Evolutionary conservation across 345 rosid species (phyloP).

Genomic region (Citrus reticulata): DNA sequence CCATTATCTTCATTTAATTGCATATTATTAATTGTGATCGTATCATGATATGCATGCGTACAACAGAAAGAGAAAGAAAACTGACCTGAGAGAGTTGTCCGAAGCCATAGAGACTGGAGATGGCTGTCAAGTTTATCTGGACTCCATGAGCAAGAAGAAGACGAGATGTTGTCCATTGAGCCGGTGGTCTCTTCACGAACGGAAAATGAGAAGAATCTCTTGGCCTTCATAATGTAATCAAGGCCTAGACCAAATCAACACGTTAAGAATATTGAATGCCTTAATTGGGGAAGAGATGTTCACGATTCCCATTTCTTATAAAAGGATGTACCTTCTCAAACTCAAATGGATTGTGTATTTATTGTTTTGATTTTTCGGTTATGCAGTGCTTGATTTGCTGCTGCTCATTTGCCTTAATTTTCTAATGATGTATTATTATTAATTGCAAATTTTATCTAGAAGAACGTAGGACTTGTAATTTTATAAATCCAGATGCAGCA

Average conservation of each 20-base stretch:
- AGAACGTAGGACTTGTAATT: neutral
- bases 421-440: neutral
- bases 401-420: neutral
- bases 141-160: constrained; percentile 5
- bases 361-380: neutral
- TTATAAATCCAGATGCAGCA: neutral
- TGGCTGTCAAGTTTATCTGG: neutral
- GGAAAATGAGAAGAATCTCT: neutral
- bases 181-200: neutral
- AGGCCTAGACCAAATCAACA: constrained; percentile 7
- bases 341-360: neutral
- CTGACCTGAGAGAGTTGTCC: constrained; percentile 34
- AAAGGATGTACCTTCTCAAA: neutral
- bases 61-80: neutral
- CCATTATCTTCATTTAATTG: neutral
- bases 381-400: neutral
- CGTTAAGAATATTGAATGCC: constrained; percentile 14
- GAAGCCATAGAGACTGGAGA: constrained; percentile 38
- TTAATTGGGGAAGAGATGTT: neutral
- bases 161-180: constrained; percentile 12
- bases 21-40: neutral
- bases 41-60: neutral
- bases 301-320: neutral
- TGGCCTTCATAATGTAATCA: neutral
- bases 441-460: neutral